Evolutionary conservation across 768 basidiomycete genomes (phyloP).

Genomic region (Pulveroboletus sp.): DNA sequence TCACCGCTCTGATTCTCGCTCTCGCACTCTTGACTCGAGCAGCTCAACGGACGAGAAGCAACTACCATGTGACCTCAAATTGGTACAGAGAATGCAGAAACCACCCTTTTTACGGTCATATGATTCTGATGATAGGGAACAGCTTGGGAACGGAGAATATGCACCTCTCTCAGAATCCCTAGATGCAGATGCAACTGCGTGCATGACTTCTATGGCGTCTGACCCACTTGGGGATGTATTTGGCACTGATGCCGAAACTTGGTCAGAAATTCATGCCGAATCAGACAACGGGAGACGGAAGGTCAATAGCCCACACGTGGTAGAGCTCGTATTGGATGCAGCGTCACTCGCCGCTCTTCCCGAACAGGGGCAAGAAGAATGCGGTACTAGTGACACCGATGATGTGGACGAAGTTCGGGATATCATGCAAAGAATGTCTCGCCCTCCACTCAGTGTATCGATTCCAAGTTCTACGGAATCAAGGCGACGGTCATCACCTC

Average conservation of each 20-base stretch:
- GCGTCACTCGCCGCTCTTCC: constrained; percentile 31
- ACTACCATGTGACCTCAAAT: constrained; percentile 46
- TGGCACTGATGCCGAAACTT: constrained; percentile 63
- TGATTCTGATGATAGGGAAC: constrained; percentile 28
- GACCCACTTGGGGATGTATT: constrained; percentile 64
- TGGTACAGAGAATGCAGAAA: constrained; percentile 50
- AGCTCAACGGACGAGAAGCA: constrained; percentile 28
- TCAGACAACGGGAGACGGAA: constrained; percentile 25
- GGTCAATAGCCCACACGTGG: constrained; percentile 40
- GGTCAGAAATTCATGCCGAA: constrained; percentile 51
- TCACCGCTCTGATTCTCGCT: constrained; percentile 21
- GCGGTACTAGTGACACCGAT: constrained; percentile 32
- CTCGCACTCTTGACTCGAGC: constrained; percentile 22
- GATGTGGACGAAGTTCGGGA: constrained; percentile 34
- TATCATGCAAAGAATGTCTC: constrained; percentile 41
- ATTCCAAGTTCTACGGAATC: constrained; percentile 41
- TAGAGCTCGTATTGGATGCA: constrained; percentile 52
- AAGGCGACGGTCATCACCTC: constrained; percentile 36
- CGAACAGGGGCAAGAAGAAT: constrained; percentile 25
- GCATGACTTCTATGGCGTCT: constrained; percentile 33
- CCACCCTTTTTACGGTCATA: constrained; percentile 31
- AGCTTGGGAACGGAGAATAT: constrained; percentile 25
- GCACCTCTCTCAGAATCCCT: constrained; percentile 27
- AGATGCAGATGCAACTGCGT: constrained; percentile 34
- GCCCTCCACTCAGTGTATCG: constrained; percentile 29